A percentile compares a stretch with the other conserved stretches of the same genome.
Evolutionary conservation across 179 eudicot species (phyloP).

Genomic region (Amaranthus tricolor): DNA sequence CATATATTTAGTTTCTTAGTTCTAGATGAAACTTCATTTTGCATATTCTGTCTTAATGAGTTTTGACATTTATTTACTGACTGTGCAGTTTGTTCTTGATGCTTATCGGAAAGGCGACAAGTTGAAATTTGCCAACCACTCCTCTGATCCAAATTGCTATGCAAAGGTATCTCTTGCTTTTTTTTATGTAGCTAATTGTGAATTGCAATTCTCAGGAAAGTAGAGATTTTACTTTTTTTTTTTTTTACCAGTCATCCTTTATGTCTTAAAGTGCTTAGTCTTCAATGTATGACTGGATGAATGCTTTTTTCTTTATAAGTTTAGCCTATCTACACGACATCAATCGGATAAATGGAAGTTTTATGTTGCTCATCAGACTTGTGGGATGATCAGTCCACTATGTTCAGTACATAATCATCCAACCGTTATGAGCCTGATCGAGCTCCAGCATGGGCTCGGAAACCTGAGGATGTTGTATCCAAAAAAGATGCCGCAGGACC

Average conservation of each 20-base stretch:
- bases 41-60: conserved; percentile 13
- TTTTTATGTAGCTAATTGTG: background rate
- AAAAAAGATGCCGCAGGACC: conserved; percentile 83
- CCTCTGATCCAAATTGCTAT: conserved; percentile 92
- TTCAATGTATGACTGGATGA: too few relatives aligned
- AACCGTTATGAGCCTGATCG: conserved; percentile 83
- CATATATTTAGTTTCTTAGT: background rate
- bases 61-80: conserved; percentile 1
- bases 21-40: background rate
- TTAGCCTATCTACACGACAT: too few relatives aligned
- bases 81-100: conserved; percentile 87
- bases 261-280: background rate
- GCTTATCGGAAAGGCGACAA: conserved; percentile 92
- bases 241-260: background rate
- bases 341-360: too few relatives aligned
- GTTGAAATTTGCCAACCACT: conserved; percentile 93
- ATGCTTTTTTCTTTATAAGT: too few relatives aligned
- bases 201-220: background rate
- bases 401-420: too few relatives aligned
- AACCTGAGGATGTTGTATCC: conserved; percentile 77
- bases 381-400: too few relatives aligned
- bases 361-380: too few relatives aligned
- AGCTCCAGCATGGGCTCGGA: conserved; percentile 95
- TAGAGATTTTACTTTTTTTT: background rate
- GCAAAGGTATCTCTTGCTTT: conserved; percentile 62